Evolutionary conservation across 192 early-diverging fungal genomes (phyloP).

Genomic region (Entomortierella lignicola): DNA sequence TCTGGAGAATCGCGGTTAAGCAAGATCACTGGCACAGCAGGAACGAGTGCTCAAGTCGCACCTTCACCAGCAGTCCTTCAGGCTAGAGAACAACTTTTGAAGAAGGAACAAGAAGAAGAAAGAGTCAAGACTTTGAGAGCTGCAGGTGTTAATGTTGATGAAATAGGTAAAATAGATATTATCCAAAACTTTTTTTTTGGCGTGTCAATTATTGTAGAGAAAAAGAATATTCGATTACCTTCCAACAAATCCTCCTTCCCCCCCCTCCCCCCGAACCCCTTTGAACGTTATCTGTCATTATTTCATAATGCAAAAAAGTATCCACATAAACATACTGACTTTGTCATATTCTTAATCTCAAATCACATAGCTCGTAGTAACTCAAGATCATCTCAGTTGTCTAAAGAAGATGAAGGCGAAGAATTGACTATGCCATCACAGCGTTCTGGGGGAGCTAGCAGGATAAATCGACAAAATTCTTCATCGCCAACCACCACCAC

Average conservation of each 20-base stretch:
- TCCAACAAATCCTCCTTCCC: too few species aligned
- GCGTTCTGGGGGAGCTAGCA: constrained; percentile 2
- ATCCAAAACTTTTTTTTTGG: too few species aligned
- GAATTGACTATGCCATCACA: constrained; percentile 14
- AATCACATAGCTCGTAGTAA: background rate
- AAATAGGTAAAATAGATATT: background rate
- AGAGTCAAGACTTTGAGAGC: constrained; percentile 13
- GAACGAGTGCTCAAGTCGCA: constrained; percentile 39
- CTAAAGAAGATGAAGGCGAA: constrained; percentile 8
- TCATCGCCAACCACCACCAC: constrained; percentile 1
- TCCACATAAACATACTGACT: background rate
- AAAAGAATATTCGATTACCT: too few species aligned
- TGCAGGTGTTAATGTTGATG: background rate
- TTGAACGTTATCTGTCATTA: too few species aligned
- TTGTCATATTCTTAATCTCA: background rate
- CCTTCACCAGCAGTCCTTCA: constrained; percentile 43
- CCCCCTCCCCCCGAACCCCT: too few species aligned
- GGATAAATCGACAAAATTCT: constrained; percentile 15
- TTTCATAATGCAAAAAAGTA: background rate
- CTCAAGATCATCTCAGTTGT: background rate
- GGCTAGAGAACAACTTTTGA: constrained; percentile 37
- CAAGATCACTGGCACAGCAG: constrained; percentile 52
- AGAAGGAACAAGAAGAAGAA: constrained; percentile 47
- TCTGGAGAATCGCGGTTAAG: constrained; percentile 50
- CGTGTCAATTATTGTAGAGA: too few species aligned